Conservation (phyloP, 2,329 filamentous ascomycete species). For the Pseudogymnoascus sp. region DNA sequence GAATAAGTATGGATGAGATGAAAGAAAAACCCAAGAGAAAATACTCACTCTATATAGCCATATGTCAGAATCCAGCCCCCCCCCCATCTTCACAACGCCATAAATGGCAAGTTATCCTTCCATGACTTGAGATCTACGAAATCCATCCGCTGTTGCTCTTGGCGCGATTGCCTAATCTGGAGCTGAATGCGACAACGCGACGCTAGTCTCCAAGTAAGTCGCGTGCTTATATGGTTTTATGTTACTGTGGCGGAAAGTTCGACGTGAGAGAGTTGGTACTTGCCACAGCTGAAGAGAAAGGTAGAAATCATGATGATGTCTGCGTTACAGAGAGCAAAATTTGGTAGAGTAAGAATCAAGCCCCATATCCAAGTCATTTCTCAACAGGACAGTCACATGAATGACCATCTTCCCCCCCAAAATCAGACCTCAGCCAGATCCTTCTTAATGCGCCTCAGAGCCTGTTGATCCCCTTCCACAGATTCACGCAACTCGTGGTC, state of each 20-base stretch:
- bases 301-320: not conserved
- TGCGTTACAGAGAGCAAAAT: not conserved
- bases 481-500: slow-evolving; percentile 11
- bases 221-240: not conserved
- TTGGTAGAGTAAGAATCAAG: not conserved
- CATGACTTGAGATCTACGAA: not conserved
- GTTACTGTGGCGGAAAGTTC: not conserved
- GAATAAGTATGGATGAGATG: not conserved
- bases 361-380: not conserved
- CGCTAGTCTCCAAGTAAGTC: not conserved
- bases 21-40: not conserved
- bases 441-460: slow-evolving; percentile 6
- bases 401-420: not conserved
- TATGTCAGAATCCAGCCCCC: not conserved
- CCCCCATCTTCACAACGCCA: not conserved
- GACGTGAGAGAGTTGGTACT: not conserved
- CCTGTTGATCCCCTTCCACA: slow-evolving; percentile 8
- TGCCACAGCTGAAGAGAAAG: not conserved
- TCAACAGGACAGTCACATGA: not conserved
- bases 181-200: slow-evolving; percentile 6
- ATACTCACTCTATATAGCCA: not conserved
- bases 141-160: not conserved
- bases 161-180: slow-evolving; percentile 4
- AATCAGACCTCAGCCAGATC: slow-evolving; percentile 8
- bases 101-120: not conserved